Evolutionary conservation across 257 asterid species (phyloP).

Genomic region (Ophiorrhiza pumila): DNA sequence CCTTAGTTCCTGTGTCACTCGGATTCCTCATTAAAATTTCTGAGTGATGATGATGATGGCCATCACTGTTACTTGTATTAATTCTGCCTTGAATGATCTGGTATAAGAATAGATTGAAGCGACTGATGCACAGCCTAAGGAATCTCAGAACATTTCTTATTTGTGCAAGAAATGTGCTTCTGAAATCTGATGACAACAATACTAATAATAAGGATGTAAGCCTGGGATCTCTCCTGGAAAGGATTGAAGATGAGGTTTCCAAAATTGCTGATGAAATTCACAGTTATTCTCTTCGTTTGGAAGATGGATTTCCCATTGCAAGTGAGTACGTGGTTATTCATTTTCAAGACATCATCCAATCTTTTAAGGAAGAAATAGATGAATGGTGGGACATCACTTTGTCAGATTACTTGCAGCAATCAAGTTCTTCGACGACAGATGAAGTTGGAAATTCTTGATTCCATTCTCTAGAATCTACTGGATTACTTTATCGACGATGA

Average conservation of each 20-base stretch:
- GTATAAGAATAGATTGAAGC: neutral
- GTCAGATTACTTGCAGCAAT: neutral
- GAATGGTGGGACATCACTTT: neutral
- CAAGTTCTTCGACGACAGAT: too few relatives aligned
- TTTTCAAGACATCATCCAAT: neutral
- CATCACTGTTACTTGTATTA: neutral
- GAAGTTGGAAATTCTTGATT: neutral
- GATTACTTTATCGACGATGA: neutral
- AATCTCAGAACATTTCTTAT: constrained; percentile 4
- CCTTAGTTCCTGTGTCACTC: neutral
- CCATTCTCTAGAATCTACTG: neutral
- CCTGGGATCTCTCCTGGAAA: neutral
- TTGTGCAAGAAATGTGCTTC: constrained; percentile 3
- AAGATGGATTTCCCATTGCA: too few relatives aligned
- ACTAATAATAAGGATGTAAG: too few relatives aligned
- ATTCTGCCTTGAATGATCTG: neutral
- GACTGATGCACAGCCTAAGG: neutral
- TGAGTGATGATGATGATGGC: neutral
- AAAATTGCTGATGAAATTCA: neutral
- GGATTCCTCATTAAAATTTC: neutral
- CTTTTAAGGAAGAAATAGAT: neutral
- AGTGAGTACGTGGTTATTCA: too few relatives aligned
- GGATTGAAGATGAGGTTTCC: neutral
- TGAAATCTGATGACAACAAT: neutral
- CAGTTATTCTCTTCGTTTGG: neutral